These are phyloP conservation scores for Carex myosuroides DNA, from an alignment of 176 grass and related monocot genomes.

Conservation along the genomic window DNA sequence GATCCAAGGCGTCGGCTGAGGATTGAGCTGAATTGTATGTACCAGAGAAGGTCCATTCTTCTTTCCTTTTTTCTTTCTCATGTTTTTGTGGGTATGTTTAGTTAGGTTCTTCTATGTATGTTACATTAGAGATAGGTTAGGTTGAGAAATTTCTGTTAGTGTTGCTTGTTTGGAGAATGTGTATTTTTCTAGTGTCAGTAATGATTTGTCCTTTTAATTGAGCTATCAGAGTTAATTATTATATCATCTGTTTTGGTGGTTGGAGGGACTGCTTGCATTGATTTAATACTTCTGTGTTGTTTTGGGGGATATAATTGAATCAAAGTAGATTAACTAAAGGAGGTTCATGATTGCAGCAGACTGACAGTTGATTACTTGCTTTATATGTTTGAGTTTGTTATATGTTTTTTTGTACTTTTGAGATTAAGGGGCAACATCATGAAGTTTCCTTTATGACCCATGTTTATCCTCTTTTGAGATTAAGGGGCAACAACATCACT, in stretches of 20 bases:
- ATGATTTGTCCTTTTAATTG: background rate
- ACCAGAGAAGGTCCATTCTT: background rate
- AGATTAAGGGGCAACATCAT: background rate
- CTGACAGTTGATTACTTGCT: background rate
- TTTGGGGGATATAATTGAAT: background rate
- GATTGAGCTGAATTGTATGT: conserved; percentile 47
- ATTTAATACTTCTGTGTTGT: background rate
- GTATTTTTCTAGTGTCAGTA: background rate
- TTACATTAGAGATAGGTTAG: background rate
- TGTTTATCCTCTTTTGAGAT: background rate
- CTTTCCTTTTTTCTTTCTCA: background rate
- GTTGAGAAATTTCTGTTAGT: background rate
- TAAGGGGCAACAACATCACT: background rate
- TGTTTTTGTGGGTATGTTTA: background rate
- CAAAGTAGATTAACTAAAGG: background rate
- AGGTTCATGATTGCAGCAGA: background rate
- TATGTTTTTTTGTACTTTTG: background rate
- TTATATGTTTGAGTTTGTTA: background rate
- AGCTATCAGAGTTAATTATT: background rate
- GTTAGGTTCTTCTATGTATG: background rate
- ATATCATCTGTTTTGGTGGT: background rate
- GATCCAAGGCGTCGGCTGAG: conserved; percentile 34
- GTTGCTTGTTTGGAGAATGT: background rate
- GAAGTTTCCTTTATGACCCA: background rate
- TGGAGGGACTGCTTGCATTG: background rate